phyloP scores from a whole-genome alignment of 2,329 filamentous ascomycete species.

The Parastagonospora avenae region DNA sequence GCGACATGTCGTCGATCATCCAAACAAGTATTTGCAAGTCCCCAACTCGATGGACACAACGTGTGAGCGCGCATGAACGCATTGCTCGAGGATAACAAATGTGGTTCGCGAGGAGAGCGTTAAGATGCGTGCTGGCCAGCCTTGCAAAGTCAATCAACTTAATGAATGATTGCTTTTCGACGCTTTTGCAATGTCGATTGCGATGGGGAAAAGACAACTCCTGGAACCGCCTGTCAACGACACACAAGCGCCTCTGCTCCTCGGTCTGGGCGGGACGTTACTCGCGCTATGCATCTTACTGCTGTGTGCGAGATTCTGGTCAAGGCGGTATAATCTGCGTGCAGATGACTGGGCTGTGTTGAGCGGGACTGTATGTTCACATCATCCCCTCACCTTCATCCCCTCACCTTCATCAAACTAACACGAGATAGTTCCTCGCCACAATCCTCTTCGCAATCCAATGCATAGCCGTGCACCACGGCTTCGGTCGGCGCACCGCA shows the following conservation, averaged over 20 bases:
- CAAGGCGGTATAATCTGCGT: slow-evolving; percentile 15
- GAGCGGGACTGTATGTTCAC: slow-evolving; percentile 20
- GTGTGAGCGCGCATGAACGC: too few species aligned
- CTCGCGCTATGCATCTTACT: slow-evolving; percentile 21
- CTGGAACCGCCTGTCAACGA: slow-evolving; percentile 3
- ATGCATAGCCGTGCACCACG: slow-evolving; percentile 19
- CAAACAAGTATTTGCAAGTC: too few species aligned
- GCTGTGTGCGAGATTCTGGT: slow-evolving; percentile 27
- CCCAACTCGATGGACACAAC: too few species aligned
- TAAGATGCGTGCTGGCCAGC: too few species aligned
- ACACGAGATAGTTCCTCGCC: slow-evolving; percentile 20
- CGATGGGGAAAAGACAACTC: too few species aligned
- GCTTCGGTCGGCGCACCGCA: slow-evolving; percentile 26
- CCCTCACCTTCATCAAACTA: neutral
- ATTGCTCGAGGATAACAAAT: too few species aligned
- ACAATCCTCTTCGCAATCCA: slow-evolving; percentile 24
- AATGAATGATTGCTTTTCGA: too few species aligned
- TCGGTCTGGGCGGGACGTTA: slow-evolving; percentile 25
- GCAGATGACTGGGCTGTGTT: slow-evolving; percentile 29
- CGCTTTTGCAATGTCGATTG: too few species aligned
- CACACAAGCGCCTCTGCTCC: slow-evolving; percentile 26
- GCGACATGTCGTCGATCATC: too few species aligned
- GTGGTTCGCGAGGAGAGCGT: too few species aligned
- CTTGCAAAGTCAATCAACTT: too few species aligned
- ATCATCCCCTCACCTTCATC: neutral